These are phyloP conservation scores for Fomitopsis pulvina DNA, from an alignment of 768 basidiomycete genomes.

Conservation along the genomic window DNA sequence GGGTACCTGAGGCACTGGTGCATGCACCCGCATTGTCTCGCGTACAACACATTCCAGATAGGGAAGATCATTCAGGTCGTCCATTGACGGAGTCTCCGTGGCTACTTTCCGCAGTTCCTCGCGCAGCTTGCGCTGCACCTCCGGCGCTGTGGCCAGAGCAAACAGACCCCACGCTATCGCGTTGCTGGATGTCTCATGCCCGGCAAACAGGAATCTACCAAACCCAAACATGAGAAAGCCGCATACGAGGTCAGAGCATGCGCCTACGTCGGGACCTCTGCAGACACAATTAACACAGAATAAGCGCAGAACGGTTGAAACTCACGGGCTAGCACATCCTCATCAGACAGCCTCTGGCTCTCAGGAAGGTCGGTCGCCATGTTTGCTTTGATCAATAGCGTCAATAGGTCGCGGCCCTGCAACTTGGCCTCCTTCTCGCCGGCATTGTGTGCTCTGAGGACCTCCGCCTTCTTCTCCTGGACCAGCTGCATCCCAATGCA, in stretches of 20 bases:
- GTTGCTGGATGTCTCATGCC: slow-evolving; percentile 35
- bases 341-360: slow-evolving; percentile 49
- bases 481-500: slow-evolving; percentile 24
- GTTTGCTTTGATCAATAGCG: slow-evolving; percentile 56
- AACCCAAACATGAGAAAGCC: neutral
- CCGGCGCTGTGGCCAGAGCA: slow-evolving; percentile 30
- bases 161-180: slow-evolving; percentile 30
- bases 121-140: slow-evolving; percentile 31
- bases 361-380: slow-evolving; percentile 52
- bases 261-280: slow-evolving; percentile 20
- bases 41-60: slow-evolving; percentile 65
- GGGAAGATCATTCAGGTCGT: slow-evolving; percentile 55
- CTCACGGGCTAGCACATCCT: slow-evolving; percentile 53
- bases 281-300: neutral
- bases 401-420: slow-evolving; percentile 47
- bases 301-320: neutral
- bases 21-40: slow-evolving; percentile 50
- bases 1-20: slow-evolving; percentile 44
- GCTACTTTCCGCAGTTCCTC: slow-evolving; percentile 34
- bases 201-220: slow-evolving; percentile 26
- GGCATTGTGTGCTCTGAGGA: slow-evolving; percentile 12
- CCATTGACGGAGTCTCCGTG: slow-evolving; percentile 52
- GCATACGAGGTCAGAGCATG: neutral
- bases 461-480: slow-evolving; percentile 25
- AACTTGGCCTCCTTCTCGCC: slow-evolving; percentile 19